Evolutionary conservation across 768 basidiomycete genomes (phyloP).

Genomic region (Boletus edulis): DNA sequence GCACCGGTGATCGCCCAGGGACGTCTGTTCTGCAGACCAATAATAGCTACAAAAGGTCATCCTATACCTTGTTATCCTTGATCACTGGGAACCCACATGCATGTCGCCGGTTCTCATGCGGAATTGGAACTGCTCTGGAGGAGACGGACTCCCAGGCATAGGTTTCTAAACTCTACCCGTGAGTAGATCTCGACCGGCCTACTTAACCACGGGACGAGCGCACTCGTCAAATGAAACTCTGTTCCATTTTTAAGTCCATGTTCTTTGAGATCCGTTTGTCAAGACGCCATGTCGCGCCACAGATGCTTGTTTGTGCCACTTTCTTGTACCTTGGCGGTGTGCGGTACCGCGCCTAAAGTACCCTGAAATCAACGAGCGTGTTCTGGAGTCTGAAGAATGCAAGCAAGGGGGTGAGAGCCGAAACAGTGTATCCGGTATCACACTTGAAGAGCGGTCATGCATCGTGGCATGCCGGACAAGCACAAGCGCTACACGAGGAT

Average conservation of each 20-base stretch:
- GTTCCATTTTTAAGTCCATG: conserved; percentile 11
- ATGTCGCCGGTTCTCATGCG: conserved; percentile 19
- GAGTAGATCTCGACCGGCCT: conserved; percentile 14
- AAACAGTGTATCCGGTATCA: neutral
- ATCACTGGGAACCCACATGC: conserved; percentile 3
- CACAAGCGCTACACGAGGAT: neutral
- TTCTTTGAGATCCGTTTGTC: neutral
- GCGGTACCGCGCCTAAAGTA: conserved; percentile 18
- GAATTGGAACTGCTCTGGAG: conserved; percentile 7
- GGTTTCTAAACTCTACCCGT: conserved; percentile 10
- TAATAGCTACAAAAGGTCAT: conserved; percentile 8
- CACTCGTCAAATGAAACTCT: conserved; percentile 15
- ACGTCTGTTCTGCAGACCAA: conserved; percentile 1
- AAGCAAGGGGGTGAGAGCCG: neutral
- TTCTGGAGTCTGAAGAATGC: too few species aligned
- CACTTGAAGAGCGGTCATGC: neutral
- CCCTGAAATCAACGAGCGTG: neutral
- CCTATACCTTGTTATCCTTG: neutral
- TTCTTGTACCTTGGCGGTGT: neutral
- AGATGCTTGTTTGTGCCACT: neutral
- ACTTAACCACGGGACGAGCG: conserved; percentile 3
- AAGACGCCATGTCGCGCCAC: neutral
- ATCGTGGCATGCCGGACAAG: neutral
- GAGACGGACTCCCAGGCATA: conserved; percentile 21
- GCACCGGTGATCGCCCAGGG: conserved; percentile 7